Evolutionary conservation across 2,329 filamentous ascomycete species (phyloP).

Genomic region (Fusarium buharicum): DNA sequence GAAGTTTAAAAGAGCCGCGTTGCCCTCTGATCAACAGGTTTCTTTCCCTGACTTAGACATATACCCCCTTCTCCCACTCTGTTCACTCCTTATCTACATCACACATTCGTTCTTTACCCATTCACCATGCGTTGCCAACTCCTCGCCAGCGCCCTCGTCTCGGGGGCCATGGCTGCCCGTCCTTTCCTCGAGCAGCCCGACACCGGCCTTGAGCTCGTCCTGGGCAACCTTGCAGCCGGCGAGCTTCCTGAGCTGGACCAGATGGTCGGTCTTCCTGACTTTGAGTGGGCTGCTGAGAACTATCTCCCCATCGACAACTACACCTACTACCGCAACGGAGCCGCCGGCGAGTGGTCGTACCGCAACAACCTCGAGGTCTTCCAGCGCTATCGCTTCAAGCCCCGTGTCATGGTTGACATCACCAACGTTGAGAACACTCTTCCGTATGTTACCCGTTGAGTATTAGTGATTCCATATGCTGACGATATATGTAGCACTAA

Average conservation of each 20-base stretch:
- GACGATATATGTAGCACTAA: conserved; percentile 51
- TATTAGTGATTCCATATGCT: neutral
- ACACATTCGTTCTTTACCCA: neutral
- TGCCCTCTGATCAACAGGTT: conserved; percentile 6
- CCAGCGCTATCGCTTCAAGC: conserved; percentile 59
- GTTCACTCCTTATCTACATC: conserved; percentile 16
- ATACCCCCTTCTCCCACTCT: conserved; percentile 3
- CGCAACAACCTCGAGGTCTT: conserved; percentile 67
- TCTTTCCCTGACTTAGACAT: conserved; percentile 1
- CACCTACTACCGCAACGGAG: conserved; percentile 68
- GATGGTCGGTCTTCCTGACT: conserved; percentile 63
- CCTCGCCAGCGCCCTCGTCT: conserved; percentile 45
- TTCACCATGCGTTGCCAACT: conserved; percentile 39
- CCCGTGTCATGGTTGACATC: conserved; percentile 62
- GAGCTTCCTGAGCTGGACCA: conserved; percentile 55
- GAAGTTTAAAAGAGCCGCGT: conserved; percentile 37
- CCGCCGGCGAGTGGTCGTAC: conserved; percentile 66
- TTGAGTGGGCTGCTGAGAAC: conserved; percentile 62
- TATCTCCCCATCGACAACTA: conserved; percentile 60
- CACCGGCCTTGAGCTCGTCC: conserved; percentile 55
- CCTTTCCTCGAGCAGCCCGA: conserved; percentile 59
- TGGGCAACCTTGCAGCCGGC: conserved; percentile 50
- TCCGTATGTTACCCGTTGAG: conserved; percentile 36
- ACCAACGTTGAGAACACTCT: conserved; percentile 55
- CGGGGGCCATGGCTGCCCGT: conserved; percentile 54